These are phyloP conservation scores for Umbellularia californica DNA, from an alignment of 164 flowering plant species.

Conservation along the genomic window DNA sequence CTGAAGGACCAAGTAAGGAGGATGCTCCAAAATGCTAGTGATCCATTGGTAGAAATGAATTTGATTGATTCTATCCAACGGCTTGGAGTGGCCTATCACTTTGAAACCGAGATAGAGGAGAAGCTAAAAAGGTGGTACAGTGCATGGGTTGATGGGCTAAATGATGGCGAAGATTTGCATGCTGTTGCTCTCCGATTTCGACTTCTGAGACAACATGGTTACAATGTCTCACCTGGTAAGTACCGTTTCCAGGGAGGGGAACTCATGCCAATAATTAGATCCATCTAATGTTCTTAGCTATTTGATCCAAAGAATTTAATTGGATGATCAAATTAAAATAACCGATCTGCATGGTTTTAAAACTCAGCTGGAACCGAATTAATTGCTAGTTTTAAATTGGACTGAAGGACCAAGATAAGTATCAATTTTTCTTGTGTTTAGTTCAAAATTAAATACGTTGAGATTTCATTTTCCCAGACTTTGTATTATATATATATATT, in stretches of 20 bases:
- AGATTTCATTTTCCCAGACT: too few species aligned
- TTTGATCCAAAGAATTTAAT: too few species aligned
- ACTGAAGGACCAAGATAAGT: too few species aligned
- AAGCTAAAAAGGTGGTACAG: neutral
- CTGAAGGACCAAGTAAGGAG: neutral
- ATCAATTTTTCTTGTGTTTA: too few species aligned
- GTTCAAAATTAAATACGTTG: too few species aligned
- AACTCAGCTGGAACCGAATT: too few species aligned
- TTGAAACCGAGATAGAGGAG: neutral
- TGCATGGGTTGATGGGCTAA: neutral
- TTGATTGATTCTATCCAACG: neutral
- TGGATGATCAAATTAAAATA: too few species aligned
- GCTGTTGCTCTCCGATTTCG: neutral
- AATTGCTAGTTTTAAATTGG: too few species aligned
- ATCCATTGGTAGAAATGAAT: neutral
- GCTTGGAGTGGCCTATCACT: conserved; percentile 4
- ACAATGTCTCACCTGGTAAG: neutral
- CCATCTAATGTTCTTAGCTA: too few species aligned
- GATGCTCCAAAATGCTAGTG: neutral
- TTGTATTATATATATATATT: too few species aligned
- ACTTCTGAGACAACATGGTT: neutral
- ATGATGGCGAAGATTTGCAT: neutral
- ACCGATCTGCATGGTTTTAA: too few species aligned
- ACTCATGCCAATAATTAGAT: neutral
- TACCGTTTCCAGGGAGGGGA: neutral